Evolutionary conservation across 768 basidiomycete species (phyloP), one percentile per base, ranked within the genome.

Genomic region (Termitomyces sp.): DNA sequence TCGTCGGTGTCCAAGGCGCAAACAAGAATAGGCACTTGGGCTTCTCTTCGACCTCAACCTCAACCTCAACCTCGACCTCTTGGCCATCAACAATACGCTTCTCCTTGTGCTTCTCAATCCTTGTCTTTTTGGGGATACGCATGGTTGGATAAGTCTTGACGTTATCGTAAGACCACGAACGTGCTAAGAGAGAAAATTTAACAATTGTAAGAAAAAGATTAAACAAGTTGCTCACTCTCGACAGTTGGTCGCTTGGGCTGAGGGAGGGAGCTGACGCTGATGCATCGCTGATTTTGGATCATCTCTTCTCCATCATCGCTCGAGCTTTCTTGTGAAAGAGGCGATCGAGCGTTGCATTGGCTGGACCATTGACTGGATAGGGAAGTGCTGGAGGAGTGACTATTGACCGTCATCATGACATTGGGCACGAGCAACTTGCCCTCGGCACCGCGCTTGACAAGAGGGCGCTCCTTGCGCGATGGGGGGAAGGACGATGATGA

Each of bases 131-230:
- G n/a, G 79, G 82, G 37, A 79, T 71, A 59, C 75, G 73, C 81
- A 85, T 83, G 58, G 83, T 72, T 16, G 85, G 83, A 62, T 90
- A 90, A 3, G 84, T 87, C 66, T 78, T 80, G 59, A 87, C 69
- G 61, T 86, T 86, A 64, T 88, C 87, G 64, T 89, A 90, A 2
- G 87, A 88, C 87, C 86, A 89, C 2, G 88, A 84, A 29, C 86
- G 85, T 13, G 74, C 87, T 88, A 22, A 42, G 18, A 67, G 34
- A 55, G 10, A 64, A 47, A 41, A 46, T 14, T 37, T 10, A 41
- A 44, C 6, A 9, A 22, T 58, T n/a, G 18, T 41, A 18, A 32
- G 47, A 44, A 46, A n/a, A 58, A 3, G 14, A 51, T 46, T 41
- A 3, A 36, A 18, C 52, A 59, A 47, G 7, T 27, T 5, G 64